These are phyloP conservation scores for Crucihimalaya himalaica DNA, from an alignment of 345 rosid genomes.

Conservation along the genomic window DNA sequence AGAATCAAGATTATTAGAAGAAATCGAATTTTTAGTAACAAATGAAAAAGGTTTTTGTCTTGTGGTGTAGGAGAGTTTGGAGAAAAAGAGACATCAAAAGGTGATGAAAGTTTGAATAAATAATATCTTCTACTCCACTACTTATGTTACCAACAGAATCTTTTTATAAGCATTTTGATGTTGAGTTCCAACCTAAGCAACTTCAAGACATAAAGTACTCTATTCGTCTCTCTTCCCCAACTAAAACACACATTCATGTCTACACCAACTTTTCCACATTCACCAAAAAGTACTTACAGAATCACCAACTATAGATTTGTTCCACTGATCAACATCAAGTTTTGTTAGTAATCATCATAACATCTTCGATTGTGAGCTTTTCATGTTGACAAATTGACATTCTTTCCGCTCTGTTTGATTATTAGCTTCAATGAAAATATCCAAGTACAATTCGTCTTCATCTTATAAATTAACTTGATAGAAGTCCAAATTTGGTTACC, in stretches of 20 bases:
- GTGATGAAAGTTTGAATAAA: constrained; percentile 24
- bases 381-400: background rate
- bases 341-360: constrained; percentile 11
- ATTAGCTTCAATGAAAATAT: background rate
- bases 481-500: background rate
- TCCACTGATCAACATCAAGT: background rate
- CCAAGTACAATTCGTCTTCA: background rate
- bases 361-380: background rate
- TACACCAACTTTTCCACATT: constrained; percentile 18
- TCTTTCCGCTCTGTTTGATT: background rate
- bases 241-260: constrained; percentile 3
- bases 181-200: constrained; percentile 40
- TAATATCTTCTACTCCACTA: constrained; percentile 42
- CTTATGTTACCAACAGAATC: constrained; percentile 37
- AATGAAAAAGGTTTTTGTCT: background rate
- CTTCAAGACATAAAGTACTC: constrained; percentile 14
- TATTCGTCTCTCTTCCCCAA: constrained; percentile 16
- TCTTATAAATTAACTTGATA: background rate
- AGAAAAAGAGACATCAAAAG: constrained; percentile 43
- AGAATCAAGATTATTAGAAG: background rate
- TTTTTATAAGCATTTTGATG: constrained; percentile 29
- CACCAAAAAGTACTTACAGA: background rate
- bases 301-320: background rate
- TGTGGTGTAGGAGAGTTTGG: constrained; percentile 49
- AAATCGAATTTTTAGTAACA: background rate